A percentile compares a stretch with the other conserved stretches of the same genome.
Conservation (phyloP, 1,139 yeast species). For the Diutina ranongensis region DNA sequence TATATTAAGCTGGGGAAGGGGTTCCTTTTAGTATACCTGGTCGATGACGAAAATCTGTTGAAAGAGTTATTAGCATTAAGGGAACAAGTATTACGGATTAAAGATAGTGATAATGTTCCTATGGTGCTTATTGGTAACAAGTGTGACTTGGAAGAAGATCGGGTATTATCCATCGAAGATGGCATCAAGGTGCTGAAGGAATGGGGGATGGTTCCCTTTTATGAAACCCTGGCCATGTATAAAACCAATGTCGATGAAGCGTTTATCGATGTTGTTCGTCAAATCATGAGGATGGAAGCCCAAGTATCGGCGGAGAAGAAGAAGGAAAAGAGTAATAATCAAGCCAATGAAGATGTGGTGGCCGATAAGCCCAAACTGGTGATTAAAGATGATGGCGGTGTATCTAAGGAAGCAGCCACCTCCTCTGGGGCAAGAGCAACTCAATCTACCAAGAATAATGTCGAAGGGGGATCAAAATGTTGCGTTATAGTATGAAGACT, state of each 20-base stretch:
- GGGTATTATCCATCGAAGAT: constrained; percentile 69
- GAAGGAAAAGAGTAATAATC: constrained; percentile 30
- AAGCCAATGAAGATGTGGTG: constrained; percentile 11
- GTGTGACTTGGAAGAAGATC: constrained; percentile 65
- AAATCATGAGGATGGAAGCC: constrained; percentile 69
- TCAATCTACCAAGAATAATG: too few species aligned
- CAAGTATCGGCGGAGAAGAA: constrained; percentile 36
- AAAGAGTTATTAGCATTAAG: constrained; percentile 72
- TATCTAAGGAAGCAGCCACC: constrained; percentile 7
- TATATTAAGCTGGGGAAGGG: constrained; percentile 41
- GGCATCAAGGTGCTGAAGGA: constrained; percentile 73
- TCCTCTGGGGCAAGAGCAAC: background rate
- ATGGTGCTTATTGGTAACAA: constrained; percentile 86
- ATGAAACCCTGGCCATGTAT: constrained; percentile 89
- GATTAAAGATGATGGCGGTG: constrained; percentile 7
- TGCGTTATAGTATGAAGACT: constrained; percentile 10
- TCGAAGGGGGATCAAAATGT: constrained; percentile 9
- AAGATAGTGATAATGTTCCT: constrained; percentile 68
- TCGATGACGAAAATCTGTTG: constrained; percentile 78
- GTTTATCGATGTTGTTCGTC: constrained; percentile 80
- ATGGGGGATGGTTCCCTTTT: constrained; percentile 86
- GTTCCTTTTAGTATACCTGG: constrained; percentile 67
- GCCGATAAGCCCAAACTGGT: constrained; percentile 7
- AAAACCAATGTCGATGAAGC: constrained; percentile 88
- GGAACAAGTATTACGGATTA: constrained; percentile 83